Conservation (phyloP, 2,329 filamentous ascomycete genomes). For the Phyllachora maydis region DNA sequence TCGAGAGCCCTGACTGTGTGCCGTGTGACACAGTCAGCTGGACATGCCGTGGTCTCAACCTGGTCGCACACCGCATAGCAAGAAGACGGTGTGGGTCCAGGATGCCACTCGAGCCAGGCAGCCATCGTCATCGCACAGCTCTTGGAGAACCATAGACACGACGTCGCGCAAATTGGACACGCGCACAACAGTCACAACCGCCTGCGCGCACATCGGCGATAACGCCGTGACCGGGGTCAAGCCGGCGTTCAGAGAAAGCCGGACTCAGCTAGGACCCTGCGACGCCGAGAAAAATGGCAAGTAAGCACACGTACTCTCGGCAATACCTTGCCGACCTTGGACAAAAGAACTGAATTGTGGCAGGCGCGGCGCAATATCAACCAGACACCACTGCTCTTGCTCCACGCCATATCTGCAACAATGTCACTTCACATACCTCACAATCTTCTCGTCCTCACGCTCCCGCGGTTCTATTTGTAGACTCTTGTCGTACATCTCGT, state of each 20-base stretch:
- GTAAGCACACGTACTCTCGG: constrained; percentile 3
- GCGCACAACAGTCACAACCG: too few relatives aligned
- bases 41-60: too few relatives aligned
- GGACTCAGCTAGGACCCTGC: constrained; percentile 13
- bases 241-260: constrained; percentile 14
- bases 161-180: too few relatives aligned
- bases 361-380: background rate
- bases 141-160: too few relatives aligned
- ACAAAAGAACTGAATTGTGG: constrained; percentile 1
- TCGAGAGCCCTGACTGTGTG: too few relatives aligned
- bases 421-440: constrained; percentile 51
- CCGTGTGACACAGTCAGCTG: too few relatives aligned
- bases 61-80: too few relatives aligned
- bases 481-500: constrained; percentile 99
- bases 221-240: too few relatives aligned
- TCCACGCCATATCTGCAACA: constrained; percentile 7
- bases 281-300: background rate
- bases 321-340: background rate
- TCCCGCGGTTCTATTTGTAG: constrained; percentile 84
- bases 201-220: too few relatives aligned
- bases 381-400: constrained; percentile 3
- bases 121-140: too few relatives aligned
- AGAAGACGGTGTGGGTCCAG: too few relatives aligned
- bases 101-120: too few relatives aligned
- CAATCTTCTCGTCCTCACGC: constrained; percentile 97